Percentiles rank a stretch among this genome's conserved stretches.
phyloP scores from a whole-genome alignment of 331 rosid genomes.

The Quercus lobata region DNA sequence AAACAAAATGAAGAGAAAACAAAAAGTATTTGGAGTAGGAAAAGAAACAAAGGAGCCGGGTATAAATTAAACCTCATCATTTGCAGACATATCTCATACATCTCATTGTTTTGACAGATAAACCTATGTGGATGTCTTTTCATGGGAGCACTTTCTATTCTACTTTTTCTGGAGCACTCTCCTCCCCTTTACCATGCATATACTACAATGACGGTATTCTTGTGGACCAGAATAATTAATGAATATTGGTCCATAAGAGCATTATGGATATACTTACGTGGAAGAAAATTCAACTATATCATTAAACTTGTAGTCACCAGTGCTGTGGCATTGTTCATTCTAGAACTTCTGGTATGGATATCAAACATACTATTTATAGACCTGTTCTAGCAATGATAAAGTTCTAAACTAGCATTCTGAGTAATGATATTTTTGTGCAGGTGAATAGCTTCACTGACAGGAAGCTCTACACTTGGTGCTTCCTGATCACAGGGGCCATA shows the following conservation, averaged over 20 bases:
- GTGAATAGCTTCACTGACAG: slow-evolving; percentile 84
- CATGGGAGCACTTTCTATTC: slow-evolving; percentile 46
- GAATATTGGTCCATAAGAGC: slow-evolving; percentile 62
- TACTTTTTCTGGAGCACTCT: slow-evolving; percentile 70
- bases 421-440: slow-evolving; percentile 30
- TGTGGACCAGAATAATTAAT: slow-evolving; percentile 71
- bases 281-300: slow-evolving; percentile 47
- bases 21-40: background rate
- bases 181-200: slow-evolving; percentile 90
- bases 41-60: background rate
- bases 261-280: slow-evolving; percentile 60
- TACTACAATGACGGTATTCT: slow-evolving; percentile 60
- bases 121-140: slow-evolving; percentile 57
- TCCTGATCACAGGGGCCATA: slow-evolving; percentile 49
- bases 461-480: slow-evolving; percentile 84
- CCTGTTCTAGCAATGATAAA: slow-evolving; percentile 8
- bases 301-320: slow-evolving; percentile 49
- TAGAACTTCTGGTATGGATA: slow-evolving; percentile 75
- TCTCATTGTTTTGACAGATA: slow-evolving; percentile 45
- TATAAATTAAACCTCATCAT: background rate
- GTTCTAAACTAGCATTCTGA: slow-evolving; percentile 30
- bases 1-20: background rate
- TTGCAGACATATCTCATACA: background rate
- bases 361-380: slow-evolving; percentile 10
- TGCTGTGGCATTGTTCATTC: slow-evolving; percentile 54